Evolutionary conservation across 2,329 filamentous ascomycete species (phyloP), one percentile per base, ranked within the genome.

Genomic region (Pestalotiopsis sp.): DNA sequence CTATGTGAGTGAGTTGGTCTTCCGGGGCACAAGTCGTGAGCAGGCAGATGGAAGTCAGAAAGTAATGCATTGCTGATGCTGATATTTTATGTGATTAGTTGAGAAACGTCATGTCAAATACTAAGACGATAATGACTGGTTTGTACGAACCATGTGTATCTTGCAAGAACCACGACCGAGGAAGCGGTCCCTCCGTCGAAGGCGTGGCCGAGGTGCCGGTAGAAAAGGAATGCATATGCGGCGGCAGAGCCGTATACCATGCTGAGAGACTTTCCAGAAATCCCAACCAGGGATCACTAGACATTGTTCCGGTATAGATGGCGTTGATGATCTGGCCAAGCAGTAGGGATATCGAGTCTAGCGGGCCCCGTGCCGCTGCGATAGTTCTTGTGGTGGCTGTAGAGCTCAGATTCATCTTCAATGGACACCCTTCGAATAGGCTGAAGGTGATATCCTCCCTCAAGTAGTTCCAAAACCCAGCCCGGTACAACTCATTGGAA

Each of bases 381-480:
- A 74, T 62, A 1, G 67, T 69, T 9, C 25, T 49, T 5, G 63
- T 65, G 20, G 70, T 6, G 20, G 69, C 52, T 57, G 78, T 70
- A 27, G 69, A 56, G 13, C 75, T 61, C 13, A 83, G 66, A 20
- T 82, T 75, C 67, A 85, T 83, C 70, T 83, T 84, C 1, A 85
- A 71, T 0, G 78, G 77, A 25, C 81, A 82, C 5, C 76, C 73
- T 49, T 82, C 77, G 56, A 83, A 84, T 0, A 87, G 72, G n/a
- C 83, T 83, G n/a, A 85, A 84, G 0, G 85, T 86, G n/a, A 87
- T 86, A 49, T 87, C 84, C 72, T 86, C 84, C 1, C 84, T 80
- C 0, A 86, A 78, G 66, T 85, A 85, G 69, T 86, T 87, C 84
- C 84, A 86, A 67, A 84, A 83, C 0, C 84, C 84, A 1, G 83